Conservation (phyloP, 2,329 filamentous ascomycete species). For the Verticillium longisporum region DNA sequence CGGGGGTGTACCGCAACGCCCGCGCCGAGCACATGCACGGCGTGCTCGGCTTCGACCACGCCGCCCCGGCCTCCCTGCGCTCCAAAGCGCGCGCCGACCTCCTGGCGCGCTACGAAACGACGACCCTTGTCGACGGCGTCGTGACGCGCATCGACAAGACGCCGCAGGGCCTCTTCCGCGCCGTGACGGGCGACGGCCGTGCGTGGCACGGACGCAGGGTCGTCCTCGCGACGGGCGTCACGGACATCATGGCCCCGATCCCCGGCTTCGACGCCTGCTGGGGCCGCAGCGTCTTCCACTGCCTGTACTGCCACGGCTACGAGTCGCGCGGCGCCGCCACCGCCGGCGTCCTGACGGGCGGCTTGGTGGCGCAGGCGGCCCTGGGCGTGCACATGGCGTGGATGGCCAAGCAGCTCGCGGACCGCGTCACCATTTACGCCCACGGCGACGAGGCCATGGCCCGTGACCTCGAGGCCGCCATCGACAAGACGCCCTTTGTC, state of each 20-base stretch:
- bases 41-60: conserved; percentile 31
- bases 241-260: conserved; percentile 42
- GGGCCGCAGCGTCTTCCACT: conserved; percentile 48
- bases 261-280: conserved; percentile 49
- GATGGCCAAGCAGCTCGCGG: conserved; percentile 35
- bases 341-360: conserved; percentile 38
- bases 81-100: conserved; percentile 25
- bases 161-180: conserved; percentile 22
- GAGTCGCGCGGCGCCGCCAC: conserved; percentile 43
- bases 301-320: conserved; percentile 53
- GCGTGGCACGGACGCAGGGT: conserved; percentile 44
- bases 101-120: conserved; percentile 22
- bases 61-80: conserved; percentile 24
- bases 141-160: conserved; percentile 16
- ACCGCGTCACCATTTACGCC: conserved; percentile 43
- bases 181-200: conserved; percentile 31
- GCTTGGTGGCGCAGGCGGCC: conserved; percentile 19
- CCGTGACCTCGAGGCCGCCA: conserved; percentile 17
- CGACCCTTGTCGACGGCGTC: conserved; percentile 20
- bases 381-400: conserved; percentile 31
- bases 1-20: conserved; percentile 41
- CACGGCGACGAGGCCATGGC: conserved; percentile 31
- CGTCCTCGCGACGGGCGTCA: conserved; percentile 46
- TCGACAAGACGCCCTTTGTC: conserved; percentile 24
- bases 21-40: conserved; percentile 41